Percentiles rank a stretch among this genome's conserved stretches.
Conservation (phyloP, 148 eudicot species). For the Chenopodium berlandieri region DNA sequence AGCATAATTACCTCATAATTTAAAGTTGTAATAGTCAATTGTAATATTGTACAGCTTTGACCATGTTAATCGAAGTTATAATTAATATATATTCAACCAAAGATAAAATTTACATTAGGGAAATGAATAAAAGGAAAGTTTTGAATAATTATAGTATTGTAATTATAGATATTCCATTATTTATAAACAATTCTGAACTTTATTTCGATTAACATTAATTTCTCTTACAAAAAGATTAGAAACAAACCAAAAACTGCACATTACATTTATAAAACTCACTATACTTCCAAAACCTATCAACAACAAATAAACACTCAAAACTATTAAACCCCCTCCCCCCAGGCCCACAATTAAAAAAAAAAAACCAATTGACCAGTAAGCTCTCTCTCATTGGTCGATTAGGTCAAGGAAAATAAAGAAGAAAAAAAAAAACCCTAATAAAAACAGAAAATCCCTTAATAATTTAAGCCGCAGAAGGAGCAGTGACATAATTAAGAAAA, state of each 20-base stretch:
- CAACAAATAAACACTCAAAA: background rate
- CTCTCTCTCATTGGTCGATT: no score
- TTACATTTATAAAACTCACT: background rate
- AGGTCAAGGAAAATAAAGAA: background rate
- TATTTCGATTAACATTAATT: background rate
- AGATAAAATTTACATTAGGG: no score
- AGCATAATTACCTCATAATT: no score
- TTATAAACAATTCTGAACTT: background rate
- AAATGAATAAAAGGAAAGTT: no score
- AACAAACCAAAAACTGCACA: background rate
- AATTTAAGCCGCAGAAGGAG: slow-evolving; percentile 44
- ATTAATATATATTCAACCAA: no score
- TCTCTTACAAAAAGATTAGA: background rate
- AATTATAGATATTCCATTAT: no score
- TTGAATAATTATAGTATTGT: no score
- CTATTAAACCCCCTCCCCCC: background rate
- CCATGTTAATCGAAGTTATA: no score
- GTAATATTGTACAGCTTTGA: no score
- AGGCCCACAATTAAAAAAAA: background rate
- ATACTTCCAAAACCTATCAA: background rate
- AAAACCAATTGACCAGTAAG: background rate
- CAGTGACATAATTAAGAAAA: slow-evolving; percentile 32
- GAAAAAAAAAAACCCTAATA: background rate
- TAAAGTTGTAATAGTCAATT: no score
- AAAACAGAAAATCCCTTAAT: background rate